Base-by-base conservation (phyloP, 495 filamentous ascomycete species). In the Penicillium mononematosum region DNA sequence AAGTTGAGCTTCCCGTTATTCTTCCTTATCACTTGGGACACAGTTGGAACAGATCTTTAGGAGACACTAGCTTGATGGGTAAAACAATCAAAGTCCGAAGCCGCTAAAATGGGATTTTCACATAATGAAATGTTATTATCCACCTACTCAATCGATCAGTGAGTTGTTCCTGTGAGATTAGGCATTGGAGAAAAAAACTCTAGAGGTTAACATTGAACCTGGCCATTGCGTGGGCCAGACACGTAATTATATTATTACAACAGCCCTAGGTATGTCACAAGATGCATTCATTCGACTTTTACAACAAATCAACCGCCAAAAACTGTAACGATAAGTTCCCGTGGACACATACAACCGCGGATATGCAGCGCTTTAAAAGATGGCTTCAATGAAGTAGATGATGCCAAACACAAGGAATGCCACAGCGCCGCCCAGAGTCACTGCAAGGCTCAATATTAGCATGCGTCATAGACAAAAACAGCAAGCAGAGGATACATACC, bases 361-460 rank as follows among this genome's bases (percentile, higher is more conserved):
- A 55, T 10, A 63, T 66, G 57, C 46, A 47, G 34, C 20, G 46
- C 39, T 48, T 63, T 65, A 76, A 53, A 86, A 91, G 49, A 91
- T 68, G 16, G 87, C 89, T 72, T 98, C 94, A 48, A 89, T 73
- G 11, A 96, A 71, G 69, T 98, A 98, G 63, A 98, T 93, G 49
- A 95, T 68, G 38, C 91, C 94, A 64, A 98, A 98, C 16, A 88
- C 73, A 47, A 98, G 73, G 76, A 98, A 98, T 8, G 93, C 91
- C 38, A 85, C 73, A n/a, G 94, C 94, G 54, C 94, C 95, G 51
- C 95, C 95, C 12, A 98, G 79, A 22, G 94, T 98, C 24, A 98
- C 94, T 98, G 62, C 29, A 34, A 19, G 42, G 47, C 16, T 24
- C 19, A 50, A 3, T 7, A 38, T 69, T 66, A 73, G 63, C 50